Evolutionary conservation across 1,284 basidiomycete species (phyloP).

Genomic region (Leccinum ponderosum): DNA sequence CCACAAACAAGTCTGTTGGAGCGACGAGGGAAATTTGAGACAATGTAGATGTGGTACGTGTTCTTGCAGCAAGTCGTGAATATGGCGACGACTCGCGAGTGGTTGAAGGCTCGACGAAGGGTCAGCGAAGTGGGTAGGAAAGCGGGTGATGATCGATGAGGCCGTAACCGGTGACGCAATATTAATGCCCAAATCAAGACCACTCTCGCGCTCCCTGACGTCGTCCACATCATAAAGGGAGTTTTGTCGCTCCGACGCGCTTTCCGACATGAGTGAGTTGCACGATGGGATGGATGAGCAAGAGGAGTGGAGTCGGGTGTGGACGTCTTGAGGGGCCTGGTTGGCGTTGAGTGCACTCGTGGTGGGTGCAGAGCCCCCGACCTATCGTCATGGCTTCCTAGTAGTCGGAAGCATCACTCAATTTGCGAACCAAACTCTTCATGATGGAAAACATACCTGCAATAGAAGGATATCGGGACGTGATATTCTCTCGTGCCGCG

Average conservation of each 20-base stretch:
- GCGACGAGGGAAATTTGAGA: slow-evolving; percentile 78
- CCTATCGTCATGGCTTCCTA: slow-evolving; percentile 9
- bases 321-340: slow-evolving; percentile 17
- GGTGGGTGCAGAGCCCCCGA: slow-evolving; percentile 16
- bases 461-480: slow-evolving; percentile 10
- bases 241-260: slow-evolving; percentile 40
- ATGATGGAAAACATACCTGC: slow-evolving; percentile 14
- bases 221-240: slow-evolving; percentile 30
- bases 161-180: slow-evolving; percentile 12
- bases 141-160: slow-evolving; percentile 69
- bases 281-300: slow-evolving; percentile 36
- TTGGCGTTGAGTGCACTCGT: slow-evolving; percentile 6
- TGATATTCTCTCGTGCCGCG: slow-evolving; percentile 7
- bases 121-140: slow-evolving; percentile 68
- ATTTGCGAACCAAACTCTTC: not conserved
- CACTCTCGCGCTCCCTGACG: slow-evolving; percentile 18
- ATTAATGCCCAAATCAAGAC: slow-evolving; percentile 6
- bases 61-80: slow-evolving; percentile 81
- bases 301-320: slow-evolving; percentile 23
- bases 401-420: slow-evolving; percentile 6
- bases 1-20: slow-evolving; percentile 52
- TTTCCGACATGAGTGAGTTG: slow-evolving; percentile 46
- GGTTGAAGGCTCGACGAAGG: slow-evolving; percentile 57
- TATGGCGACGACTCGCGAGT: slow-evolving; percentile 60
- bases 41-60: slow-evolving; percentile 85